Evolutionary conservation across 495 filamentous ascomycete species (phyloP).

Genomic region (Mytilinidion resinicola): DNA sequence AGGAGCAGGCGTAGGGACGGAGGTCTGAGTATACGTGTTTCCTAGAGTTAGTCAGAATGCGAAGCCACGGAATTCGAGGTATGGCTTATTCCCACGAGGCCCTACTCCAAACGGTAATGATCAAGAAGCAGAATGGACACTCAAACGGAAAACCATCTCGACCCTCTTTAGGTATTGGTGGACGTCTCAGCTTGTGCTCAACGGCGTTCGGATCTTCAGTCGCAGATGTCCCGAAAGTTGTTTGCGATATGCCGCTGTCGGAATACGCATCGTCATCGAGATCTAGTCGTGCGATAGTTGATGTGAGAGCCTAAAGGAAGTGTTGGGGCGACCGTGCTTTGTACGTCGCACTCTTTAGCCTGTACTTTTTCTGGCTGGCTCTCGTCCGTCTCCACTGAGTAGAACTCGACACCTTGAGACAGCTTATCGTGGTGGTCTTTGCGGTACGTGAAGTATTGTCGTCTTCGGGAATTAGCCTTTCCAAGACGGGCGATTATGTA

Average conservation of each 20-base stretch:
- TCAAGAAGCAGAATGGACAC: slow-evolving; percentile 14
- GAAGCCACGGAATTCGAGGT: too few relatives aligned
- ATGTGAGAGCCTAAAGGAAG: slow-evolving; percentile 9
- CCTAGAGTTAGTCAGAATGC: background rate
- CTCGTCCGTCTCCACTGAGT: too few relatives aligned
- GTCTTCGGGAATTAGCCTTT: slow-evolving; percentile 13
- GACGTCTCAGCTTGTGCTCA: slow-evolving; percentile 1
- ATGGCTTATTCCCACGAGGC: slow-evolving; percentile 5
- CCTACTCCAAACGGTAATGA: slow-evolving; percentile 5
- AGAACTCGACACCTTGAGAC: background rate
- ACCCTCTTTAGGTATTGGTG: slow-evolving; percentile 11
- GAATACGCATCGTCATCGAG: slow-evolving; percentile 10
- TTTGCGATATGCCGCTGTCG: slow-evolving; percentile 9
- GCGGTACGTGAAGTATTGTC: slow-evolving; percentile 13
- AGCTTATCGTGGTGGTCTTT: slow-evolving; percentile 8
- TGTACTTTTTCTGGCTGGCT: background rate
- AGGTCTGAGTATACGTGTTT: slow-evolving; percentile 19
- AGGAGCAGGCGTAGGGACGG: slow-evolving; percentile 14
- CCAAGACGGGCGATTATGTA: slow-evolving; percentile 4
- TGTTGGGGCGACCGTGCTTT: slow-evolving; percentile 15
- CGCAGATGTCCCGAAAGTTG: slow-evolving; percentile 6
- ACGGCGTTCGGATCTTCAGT: background rate
- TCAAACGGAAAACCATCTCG: slow-evolving; percentile 15
- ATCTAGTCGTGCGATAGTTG: background rate
- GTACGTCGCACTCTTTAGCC: background rate